Percentiles rank a stretch among this genome's conserved stretches.
phyloP scores from a whole-genome alignment of 345 rosid genomes.

The Cardamine resedifolia region DNA sequence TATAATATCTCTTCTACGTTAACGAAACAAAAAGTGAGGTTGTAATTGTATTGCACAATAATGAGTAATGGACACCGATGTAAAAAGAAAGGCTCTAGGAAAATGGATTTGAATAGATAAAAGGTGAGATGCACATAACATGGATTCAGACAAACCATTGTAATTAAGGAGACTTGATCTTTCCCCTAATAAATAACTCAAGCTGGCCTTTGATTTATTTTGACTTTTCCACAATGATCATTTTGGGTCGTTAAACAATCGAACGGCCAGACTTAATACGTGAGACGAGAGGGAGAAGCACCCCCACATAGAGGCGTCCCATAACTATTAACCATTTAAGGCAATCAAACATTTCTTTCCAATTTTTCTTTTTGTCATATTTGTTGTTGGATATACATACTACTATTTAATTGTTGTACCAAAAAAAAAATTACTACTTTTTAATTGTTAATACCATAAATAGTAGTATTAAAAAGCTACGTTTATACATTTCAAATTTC shows the following conservation, averaged over 20 bases:
- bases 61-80: background rate
- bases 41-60: too few species aligned
- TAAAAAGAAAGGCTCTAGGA: too few species aligned
- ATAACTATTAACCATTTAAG: constrained; percentile 25
- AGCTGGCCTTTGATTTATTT: constrained; percentile 13
- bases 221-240: background rate
- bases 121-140: background rate
- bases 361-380: background rate
- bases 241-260: background rate
- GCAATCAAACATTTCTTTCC: background rate
- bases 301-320: constrained; percentile 35
- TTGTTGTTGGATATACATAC: background rate
- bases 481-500: constrained; percentile 3
- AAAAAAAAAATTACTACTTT: background rate
- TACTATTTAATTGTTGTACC: background rate
- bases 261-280: constrained; percentile 14
- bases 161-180: background rate
- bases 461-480: too few species aligned
- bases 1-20: background rate
- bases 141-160: background rate
- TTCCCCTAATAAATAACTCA: background rate
- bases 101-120: too few species aligned
- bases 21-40: too few species aligned
- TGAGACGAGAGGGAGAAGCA: background rate
- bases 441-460: too few species aligned